Evolutionary conservation across 306 rosid genomes (phyloP).

Genomic region (Glycine latifolia): DNA sequence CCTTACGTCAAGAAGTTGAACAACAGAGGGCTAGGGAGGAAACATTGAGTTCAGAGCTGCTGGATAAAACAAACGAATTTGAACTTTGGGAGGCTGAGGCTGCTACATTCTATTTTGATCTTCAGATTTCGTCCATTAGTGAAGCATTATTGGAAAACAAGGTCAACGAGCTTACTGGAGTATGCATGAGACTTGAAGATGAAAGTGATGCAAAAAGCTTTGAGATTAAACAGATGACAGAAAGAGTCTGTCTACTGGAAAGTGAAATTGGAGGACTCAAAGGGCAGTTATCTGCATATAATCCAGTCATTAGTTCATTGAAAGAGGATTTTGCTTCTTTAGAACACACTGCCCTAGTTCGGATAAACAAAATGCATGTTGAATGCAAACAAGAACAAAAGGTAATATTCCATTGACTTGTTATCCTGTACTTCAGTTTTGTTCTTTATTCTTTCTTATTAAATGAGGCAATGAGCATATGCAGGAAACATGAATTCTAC

Average conservation of each 20-base stretch:
- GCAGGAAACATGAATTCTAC: constrained; percentile 22
- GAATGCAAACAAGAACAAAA: constrained; percentile 47
- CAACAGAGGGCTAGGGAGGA: constrained; percentile 76
- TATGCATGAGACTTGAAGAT: constrained; percentile 68
- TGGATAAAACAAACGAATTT: constrained; percentile 79
- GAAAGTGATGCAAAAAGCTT: constrained; percentile 67
- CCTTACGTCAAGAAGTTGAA: constrained; percentile 67
- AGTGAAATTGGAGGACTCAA: constrained; percentile 73
- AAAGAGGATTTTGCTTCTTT: constrained; percentile 78
- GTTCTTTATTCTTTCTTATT: constrained; percentile 7
- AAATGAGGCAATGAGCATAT: constrained; percentile 6
- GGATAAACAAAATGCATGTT: constrained; percentile 45
- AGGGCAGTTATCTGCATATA: constrained; percentile 71
- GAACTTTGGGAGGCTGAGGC: constrained; percentile 98
- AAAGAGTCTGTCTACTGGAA: constrained; percentile 65
- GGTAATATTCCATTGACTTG: constrained; percentile 56
- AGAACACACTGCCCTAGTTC: constrained; percentile 61
- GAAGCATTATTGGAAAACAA: constrained; percentile 87
- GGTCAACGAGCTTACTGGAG: constrained; percentile 80
- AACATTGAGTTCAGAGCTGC: constrained; percentile 73
- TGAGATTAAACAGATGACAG: constrained; percentile 70
- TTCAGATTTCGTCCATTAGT: constrained; percentile 79
- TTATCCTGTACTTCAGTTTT: constrained; percentile 9
- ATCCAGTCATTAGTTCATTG: constrained; percentile 78
- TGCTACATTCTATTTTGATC: constrained; percentile 85